phyloP scores from a whole-genome alignment of 2,329 filamentous ascomycete species.

The Fusarium sterilihyphosum region DNA sequence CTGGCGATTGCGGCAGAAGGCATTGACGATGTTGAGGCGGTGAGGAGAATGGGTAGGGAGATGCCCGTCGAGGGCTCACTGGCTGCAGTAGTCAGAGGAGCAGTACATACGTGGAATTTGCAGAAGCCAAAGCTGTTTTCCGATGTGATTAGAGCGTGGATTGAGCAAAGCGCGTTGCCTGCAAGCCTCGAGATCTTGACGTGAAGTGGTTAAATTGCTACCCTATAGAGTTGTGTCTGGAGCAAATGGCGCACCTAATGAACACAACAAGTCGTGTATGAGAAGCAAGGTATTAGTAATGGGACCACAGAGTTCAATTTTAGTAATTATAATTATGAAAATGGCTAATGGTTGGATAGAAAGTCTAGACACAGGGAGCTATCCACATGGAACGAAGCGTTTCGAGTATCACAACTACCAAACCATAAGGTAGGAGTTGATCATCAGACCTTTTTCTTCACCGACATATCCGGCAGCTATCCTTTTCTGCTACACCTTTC shows the following conservation, averaged over 20 bases:
- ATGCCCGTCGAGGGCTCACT: slow-evolving; percentile 40
- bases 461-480: not conserved
- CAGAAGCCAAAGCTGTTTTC: slow-evolving; percentile 54
- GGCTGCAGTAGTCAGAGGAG: slow-evolving; percentile 48
- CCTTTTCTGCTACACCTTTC: not conserved
- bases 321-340: not conserved
- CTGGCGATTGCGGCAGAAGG: slow-evolving; percentile 45
- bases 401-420: not conserved
- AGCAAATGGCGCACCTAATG: not conserved
- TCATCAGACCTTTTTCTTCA: not conserved
- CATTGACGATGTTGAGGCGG: slow-evolving; percentile 47
- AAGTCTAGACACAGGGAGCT: not conserved
- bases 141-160: slow-evolving; percentile 50
- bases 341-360: not conserved
- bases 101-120: slow-evolving; percentile 54
- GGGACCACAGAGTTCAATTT: not conserved
- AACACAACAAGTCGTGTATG: slow-evolving; percentile 2
- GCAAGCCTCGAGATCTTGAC: slow-evolving; percentile 36
- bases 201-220: slow-evolving; percentile 1
- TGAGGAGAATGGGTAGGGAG: slow-evolving; percentile 43
- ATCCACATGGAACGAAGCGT: slow-evolving; percentile 1
- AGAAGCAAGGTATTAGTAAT: slow-evolving; percentile 7
- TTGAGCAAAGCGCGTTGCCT: slow-evolving; percentile 43
- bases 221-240: not conserved
- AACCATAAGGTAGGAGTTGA: not conserved